Evolutionary conservation across 306 rosid genomes (phyloP), one percentile per base, ranked within the genome.

Genomic region (Lithocarpus polystachyus): DNA sequence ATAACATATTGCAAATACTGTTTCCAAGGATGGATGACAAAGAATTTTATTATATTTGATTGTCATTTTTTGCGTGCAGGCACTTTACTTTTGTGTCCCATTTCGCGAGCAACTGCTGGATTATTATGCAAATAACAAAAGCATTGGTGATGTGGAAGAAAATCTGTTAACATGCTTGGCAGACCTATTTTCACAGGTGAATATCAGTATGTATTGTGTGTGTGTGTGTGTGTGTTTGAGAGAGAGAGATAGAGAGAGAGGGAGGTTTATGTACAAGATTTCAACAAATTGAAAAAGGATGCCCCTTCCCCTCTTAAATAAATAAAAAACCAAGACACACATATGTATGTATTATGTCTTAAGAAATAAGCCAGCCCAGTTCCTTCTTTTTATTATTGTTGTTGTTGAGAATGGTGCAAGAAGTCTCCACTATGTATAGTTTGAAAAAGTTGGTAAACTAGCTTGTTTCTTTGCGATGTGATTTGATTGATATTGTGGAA

Each of bases 101-200:
- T 96, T 96, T 81, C 99, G 99, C 2, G 98, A 96, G 71, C 98
- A 96, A 68, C 86, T 96, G 75, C 81, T 96, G 55, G 97, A 93
- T 72, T 96, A 91, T 76, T 96, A 93, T 86, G 88, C 94, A 74
- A 93, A 74, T 86, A 87, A 77, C 89, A 96, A 88, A 85, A 90
- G 79, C 80, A 40, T 80, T 81, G 93, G 85, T 77, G 98, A 91
- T 24, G 87, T 75, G 14, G 98, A 96, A 83, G 99, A 96, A 84
- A 96, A 96, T 89, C 99, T 96, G 53, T 86, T 96, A 85, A 96
- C 99, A 53, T 96, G 98, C 87, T 84, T 96, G 74, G 99, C 98
- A 12, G 99, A 96, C 87, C 86, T 96, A 82, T 96, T 96, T 90
- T 88, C 93, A 0, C 98, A 93, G 98, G 99, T 93, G 87, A 79